Conservation (phyloP, 2,329 filamentous ascomycete species). For the Microsporum canis region DNA sequence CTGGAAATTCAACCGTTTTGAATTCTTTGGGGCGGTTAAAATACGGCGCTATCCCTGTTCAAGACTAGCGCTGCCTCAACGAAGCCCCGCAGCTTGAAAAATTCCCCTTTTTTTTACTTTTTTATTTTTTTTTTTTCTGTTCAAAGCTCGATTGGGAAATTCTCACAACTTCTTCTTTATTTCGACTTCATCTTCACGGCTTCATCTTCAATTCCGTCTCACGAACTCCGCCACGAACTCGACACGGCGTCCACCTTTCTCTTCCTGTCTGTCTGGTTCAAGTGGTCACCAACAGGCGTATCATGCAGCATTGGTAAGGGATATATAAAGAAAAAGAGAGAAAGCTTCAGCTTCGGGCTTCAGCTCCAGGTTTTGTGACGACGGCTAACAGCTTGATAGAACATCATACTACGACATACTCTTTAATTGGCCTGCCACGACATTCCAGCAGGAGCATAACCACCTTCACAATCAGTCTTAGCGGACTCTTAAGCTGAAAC, state of each 20-base stretch:
- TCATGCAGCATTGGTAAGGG: slow-evolving; percentile 7
- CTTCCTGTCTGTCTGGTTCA: not conserved
- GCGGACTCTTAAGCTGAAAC: not conserved
- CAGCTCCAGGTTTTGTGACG: not conserved
- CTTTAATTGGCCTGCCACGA: not conserved
- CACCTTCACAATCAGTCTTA: not conserved
- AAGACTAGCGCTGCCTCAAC: not conserved
- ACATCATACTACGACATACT: not conserved
- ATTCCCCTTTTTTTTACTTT: slow-evolving; percentile 3
- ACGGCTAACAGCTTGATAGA: not conserved
- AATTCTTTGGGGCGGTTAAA: slow-evolving; percentile 24
- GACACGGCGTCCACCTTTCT: not conserved
- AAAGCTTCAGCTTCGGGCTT: not conserved
- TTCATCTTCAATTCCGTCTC: not conserved
- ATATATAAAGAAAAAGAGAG: not conserved
- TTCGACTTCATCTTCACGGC: not conserved
- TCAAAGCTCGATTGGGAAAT: not conserved
- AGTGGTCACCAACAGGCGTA: not conserved
- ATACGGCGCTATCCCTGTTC: slow-evolving; percentile 23
- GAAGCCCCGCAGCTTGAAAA: not conserved
- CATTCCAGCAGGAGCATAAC: not conserved
- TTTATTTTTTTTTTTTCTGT: not conserved
- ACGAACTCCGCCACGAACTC: not conserved
- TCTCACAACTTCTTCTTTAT: not conserved
- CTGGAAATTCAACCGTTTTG: slow-evolving; percentile 26